phyloP scores from a whole-genome alignment of 2,329 filamentous ascomycete species.

The Epichloe aotearoae region DNA sequence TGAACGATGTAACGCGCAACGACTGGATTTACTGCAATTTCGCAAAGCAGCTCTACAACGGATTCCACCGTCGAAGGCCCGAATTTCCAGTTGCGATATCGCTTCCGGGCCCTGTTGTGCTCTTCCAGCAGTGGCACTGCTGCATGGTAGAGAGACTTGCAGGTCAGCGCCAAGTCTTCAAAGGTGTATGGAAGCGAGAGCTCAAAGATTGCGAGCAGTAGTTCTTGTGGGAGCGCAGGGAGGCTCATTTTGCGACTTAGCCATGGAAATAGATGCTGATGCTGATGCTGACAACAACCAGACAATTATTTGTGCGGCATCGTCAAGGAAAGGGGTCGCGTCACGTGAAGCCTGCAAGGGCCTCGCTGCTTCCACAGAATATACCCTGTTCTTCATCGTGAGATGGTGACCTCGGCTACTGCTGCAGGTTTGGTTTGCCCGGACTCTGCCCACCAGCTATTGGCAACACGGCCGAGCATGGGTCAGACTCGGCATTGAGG shows the following conservation, averaged over 20 bases:
- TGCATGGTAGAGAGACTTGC: not conserved
- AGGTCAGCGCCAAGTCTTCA: not conserved
- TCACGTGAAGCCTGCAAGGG: too few relatives aligned
- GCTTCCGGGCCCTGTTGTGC: not conserved
- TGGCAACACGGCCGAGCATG: too few relatives aligned
- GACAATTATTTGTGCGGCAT: too few relatives aligned
- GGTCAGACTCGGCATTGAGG: too few relatives aligned
- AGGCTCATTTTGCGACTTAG: not conserved
- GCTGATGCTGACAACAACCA: too few relatives aligned
- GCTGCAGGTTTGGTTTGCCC: too few relatives aligned
- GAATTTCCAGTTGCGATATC: not conserved
- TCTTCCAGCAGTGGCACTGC: not conserved
- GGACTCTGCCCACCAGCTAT: too few relatives aligned
- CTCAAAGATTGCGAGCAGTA: not conserved
- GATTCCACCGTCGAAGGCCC: not conserved
- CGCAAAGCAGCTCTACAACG: not conserved
- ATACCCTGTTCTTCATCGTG: too few relatives aligned
- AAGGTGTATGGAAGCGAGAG: not conserved
- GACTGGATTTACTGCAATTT: not conserved
- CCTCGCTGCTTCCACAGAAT: too few relatives aligned
- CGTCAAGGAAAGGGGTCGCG: too few relatives aligned
- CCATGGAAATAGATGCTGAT: not conserved
- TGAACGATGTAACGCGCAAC: not conserved
- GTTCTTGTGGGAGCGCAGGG: not conserved
- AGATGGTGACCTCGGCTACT: too few relatives aligned